These are phyloP conservation scores for Hypoxylon rubiginosum DNA, from an alignment of 2,329 filamentous ascomycete species.

Conservation along the genomic window DNA sequence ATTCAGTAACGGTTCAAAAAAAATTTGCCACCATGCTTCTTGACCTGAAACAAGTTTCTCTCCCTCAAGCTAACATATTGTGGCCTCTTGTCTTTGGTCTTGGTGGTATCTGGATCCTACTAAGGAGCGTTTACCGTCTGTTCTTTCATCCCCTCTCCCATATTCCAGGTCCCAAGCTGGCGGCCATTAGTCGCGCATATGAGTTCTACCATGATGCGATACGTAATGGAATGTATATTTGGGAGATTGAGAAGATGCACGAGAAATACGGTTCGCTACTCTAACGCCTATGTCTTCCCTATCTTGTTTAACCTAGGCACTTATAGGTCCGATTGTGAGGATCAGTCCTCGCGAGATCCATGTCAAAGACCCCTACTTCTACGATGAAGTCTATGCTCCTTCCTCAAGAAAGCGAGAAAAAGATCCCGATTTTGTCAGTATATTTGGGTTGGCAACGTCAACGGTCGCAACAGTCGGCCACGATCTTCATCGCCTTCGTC, in stretches of 20 bases:
- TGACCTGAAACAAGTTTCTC: not conserved
- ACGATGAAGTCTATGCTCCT: constrained; percentile 43
- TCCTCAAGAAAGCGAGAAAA: not conserved
- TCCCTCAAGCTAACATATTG: not conserved
- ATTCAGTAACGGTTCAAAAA: not conserved
- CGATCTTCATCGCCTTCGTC: constrained; percentile 33
- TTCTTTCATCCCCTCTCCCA: constrained; percentile 3
- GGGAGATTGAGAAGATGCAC: constrained; percentile 43
- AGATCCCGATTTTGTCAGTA: not conserved
- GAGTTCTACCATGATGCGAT: constrained; percentile 47
- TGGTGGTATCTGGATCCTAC: not conserved
- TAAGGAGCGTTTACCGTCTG: constrained; percentile 1
- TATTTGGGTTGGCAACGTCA: not conserved
- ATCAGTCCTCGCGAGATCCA: constrained; percentile 53
- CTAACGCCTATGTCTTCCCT: not conserved
- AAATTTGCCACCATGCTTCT: not conserved
- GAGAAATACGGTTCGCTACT: constrained; percentile 42
- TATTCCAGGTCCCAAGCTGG: constrained; percentile 45
- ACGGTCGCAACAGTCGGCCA: not conserved
- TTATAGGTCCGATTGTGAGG: constrained; percentile 50
- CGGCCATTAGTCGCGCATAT: constrained; percentile 42
- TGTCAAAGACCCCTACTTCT: constrained; percentile 51
- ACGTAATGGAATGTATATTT: constrained; percentile 39
- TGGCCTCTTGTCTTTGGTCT: not conserved
- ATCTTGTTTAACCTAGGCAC: not conserved